These are phyloP conservation scores for Rhipidocladum racemiflorum DNA, from an alignment of 176 grass and related monocot species.

Conservation along the genomic window DNA sequence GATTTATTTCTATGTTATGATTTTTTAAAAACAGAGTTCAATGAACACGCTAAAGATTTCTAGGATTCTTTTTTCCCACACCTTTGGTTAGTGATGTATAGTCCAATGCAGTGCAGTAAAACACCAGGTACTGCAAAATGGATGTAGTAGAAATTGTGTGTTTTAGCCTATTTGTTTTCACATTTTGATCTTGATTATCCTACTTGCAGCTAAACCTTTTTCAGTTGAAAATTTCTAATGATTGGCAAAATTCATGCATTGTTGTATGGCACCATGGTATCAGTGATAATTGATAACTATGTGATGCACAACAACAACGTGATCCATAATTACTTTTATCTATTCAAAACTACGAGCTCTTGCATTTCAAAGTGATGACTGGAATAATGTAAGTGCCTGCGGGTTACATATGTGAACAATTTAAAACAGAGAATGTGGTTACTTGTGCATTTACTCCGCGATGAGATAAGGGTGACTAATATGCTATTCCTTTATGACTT, in stretches of 20 bases:
- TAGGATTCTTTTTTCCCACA: no score
- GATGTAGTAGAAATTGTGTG: conserved; percentile 1
- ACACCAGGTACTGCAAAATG: background rate
- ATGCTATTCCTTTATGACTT: no score
- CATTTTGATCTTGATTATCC: background rate
- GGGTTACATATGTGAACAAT: no score
- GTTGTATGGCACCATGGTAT: conserved; percentile 5
- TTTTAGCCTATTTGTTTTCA: background rate
- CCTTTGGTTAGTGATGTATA: no score
- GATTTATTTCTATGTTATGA: background rate
- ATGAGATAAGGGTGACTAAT: no score
- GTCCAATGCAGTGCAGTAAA: background rate
- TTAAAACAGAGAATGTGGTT: no score
- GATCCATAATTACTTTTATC: background rate
- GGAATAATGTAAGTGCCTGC: no score
- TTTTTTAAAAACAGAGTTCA: background rate
- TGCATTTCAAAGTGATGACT: background rate
- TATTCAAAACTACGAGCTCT: conserved; percentile 2
- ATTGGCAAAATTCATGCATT: background rate
- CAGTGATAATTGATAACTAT: background rate
- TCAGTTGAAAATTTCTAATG: background rate
- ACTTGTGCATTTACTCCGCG: no score
- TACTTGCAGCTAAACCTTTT: background rate
- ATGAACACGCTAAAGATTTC: background rate
- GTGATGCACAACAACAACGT: background rate